These are phyloP conservation scores for Margaritispora aquatica DNA, from an alignment of 495 filamentous ascomycete genomes.

Conservation along the genomic window DNA sequence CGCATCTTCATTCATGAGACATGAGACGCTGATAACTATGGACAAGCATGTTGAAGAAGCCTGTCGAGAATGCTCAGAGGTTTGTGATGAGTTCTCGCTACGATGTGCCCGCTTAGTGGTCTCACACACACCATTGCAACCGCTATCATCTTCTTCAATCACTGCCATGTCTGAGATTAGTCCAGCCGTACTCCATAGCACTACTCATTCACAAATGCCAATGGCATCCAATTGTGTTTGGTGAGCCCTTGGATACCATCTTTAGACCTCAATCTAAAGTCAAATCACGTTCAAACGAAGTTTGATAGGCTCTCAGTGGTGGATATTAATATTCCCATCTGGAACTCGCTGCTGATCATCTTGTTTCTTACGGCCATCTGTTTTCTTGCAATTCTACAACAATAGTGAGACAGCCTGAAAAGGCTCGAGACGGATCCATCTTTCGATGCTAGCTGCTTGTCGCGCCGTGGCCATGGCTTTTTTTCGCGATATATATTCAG, in stretches of 20 bases:
- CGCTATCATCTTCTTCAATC: background rate
- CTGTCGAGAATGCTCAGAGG: background rate
- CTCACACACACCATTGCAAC: background rate
- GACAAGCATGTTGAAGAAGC: background rate
- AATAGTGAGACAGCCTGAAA: constrained; percentile 11
- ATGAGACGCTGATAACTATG: background rate
- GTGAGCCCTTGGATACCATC: too few species aligned
- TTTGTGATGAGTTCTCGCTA: background rate
- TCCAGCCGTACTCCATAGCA: background rate
- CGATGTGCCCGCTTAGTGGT: background rate
- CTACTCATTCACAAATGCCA: background rate
- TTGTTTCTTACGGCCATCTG: background rate
- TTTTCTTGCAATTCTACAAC: background rate
- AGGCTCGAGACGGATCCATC: constrained; percentile 8
- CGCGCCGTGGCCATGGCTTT: background rate
- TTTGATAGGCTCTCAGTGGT: background rate
- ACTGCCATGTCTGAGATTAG: too few species aligned
- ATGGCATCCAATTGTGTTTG: too few species aligned
- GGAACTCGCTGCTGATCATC: background rate
- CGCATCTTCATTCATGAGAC: background rate
- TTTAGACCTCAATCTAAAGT: background rate
- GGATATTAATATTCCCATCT: background rate
- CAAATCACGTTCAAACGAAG: background rate
- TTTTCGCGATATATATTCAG: background rate
- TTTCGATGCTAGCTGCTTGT: background rate